These are phyloP conservation scores for Plasmodium chabaudi DNA, from an alignment of 169 alveolate species.

Conservation along the genomic window DNA sequence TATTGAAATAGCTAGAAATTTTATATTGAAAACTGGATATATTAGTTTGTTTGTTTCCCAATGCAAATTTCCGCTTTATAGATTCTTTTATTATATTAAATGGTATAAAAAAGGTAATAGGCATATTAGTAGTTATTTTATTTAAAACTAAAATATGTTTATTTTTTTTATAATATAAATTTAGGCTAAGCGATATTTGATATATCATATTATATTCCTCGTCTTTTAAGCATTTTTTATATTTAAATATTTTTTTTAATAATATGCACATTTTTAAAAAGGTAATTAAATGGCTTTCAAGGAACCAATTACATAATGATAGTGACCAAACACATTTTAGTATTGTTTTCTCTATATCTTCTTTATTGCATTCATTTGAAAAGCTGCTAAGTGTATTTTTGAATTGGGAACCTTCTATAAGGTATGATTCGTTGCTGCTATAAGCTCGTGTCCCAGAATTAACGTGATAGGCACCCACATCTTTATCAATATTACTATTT, in stretches of 20 bases:
- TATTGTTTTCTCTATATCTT: conserved; percentile 10
- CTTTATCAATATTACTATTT: no score
- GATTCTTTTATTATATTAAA: conserved; percentile 29
- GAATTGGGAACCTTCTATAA: not conserved
- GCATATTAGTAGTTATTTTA: conserved; percentile 10
- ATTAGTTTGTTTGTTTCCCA: conserved; percentile 15
- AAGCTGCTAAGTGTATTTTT: not conserved
- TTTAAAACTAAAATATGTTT: not conserved
- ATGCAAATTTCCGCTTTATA: conserved; percentile 6
- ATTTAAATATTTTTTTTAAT: conserved; percentile 31
- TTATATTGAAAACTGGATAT: conserved; percentile 74
- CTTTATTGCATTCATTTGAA: not conserved
- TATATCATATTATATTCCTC: conserved; percentile 47
- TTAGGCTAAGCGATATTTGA: conserved; percentile 40
- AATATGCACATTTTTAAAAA: conserved; percentile 52
- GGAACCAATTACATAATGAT: conserved; percentile 18
- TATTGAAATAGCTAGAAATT: conserved; percentile 48
- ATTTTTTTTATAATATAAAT: conserved; percentile 46
- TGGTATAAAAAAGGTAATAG: conserved; percentile 37
- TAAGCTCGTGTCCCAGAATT: not conserved
- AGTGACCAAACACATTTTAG: conserved; percentile 46
- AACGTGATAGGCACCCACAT: no score
- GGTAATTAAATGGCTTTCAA: conserved; percentile 33
- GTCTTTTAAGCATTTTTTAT: conserved; percentile 7
- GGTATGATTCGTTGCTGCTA: not conserved